Evolutionary conservation across 108 stramenopile species (phyloP).

Genomic region (Cyclostephanos tholiformis): DNA sequence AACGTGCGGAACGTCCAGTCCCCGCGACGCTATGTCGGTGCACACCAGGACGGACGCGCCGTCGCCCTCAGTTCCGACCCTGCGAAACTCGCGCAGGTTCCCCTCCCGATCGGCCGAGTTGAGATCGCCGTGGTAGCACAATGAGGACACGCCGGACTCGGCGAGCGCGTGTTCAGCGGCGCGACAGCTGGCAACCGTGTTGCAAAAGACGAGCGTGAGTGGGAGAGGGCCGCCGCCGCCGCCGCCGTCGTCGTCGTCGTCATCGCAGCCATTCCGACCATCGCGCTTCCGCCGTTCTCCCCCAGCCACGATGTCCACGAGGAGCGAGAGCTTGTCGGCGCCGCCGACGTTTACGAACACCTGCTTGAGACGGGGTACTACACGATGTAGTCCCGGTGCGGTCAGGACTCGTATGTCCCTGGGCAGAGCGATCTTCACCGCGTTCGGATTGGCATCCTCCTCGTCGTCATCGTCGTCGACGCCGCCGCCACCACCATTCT

Average conservation of each 20-base stretch:
- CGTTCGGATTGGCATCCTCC: constrained; percentile 13
- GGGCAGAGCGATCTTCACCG: constrained; percentile 59
- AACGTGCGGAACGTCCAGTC: constrained; percentile 89
- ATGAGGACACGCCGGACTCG: constrained; percentile 65
- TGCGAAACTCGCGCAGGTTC: constrained; percentile 64
- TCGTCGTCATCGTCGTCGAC: constrained; percentile 11
- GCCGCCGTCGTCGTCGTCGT: constrained; percentile 1
- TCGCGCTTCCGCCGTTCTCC: constrained; percentile 40
- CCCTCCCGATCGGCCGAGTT: constrained; percentile 66
- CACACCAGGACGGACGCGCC: constrained; percentile 80
- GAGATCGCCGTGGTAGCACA: constrained; percentile 93
- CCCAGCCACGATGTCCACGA: constrained; percentile 73
- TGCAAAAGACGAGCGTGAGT: constrained; percentile 93
- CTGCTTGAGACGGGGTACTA: constrained; percentile 88
- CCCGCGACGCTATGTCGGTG: constrained; percentile 95
- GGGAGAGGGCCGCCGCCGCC: constrained; percentile 21
- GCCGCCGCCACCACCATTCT: constrained; percentile 3
- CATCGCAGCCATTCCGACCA: no score
- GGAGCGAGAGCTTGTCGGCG: constrained; percentile 85
- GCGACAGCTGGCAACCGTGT: constrained; percentile 92
- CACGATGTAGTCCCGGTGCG: constrained; percentile 87
- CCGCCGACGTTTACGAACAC: constrained; percentile 91
- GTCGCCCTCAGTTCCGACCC: constrained; percentile 39
- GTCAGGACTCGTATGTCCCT: constrained; percentile 76
- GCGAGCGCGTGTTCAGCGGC: constrained; percentile 89